Base-by-base conservation (phyloP, 2,329 filamentous ascomycete genomes). In the Aspergillus amoenus region DNA sequence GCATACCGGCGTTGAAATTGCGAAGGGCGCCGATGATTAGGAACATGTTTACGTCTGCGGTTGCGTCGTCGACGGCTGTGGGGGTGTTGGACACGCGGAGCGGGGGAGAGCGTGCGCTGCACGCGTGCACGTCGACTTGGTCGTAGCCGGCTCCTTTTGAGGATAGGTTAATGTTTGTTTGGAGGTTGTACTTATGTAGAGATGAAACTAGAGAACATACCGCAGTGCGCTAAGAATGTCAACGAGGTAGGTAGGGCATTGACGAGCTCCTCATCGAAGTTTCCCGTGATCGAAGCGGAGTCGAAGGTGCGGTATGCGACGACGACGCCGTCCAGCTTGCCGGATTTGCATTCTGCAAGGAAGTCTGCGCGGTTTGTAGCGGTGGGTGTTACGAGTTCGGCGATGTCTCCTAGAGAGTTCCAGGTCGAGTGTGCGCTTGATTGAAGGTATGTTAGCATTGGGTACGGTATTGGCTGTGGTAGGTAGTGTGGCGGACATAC, bases 21-120 rank as follows among this genome's bases (percentile, higher is more conserved):
- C 91, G 83, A 59, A 96, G 79, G 8, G 90, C 88, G 15, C 91
- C 91, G 47, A 96, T 79, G 61, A 95, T 87, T 4, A 96, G 81
- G 71, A 91, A 96, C 69, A 95, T 86, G 67, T 84, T 88, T 7
- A 86, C 82, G 72, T 96, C 91, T 55, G 91, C 91, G 0, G 91
- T 96, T 39, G 90, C 85, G 70, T 94, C 89, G 72, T 94, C 87
- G 43, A 92, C 89, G 27, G 89, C 88, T 0, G 84, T 87, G n/a
- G 90, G 91, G 1, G 89, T 88, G 73, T 95, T 94, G 62, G 89
- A 91, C 34, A 96, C 88, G 42, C 79, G 81, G 62, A 95, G 82
- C 3, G 76, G 73, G 2, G 75, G 74, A 22, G 79, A 78, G 52
- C 84, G 85, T 1, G 79, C 78, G 9, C 85, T 88, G 78, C 90